Evolutionary conservation across 441 rosid species (phyloP).

Genomic region (Kokia cookei): DNA sequence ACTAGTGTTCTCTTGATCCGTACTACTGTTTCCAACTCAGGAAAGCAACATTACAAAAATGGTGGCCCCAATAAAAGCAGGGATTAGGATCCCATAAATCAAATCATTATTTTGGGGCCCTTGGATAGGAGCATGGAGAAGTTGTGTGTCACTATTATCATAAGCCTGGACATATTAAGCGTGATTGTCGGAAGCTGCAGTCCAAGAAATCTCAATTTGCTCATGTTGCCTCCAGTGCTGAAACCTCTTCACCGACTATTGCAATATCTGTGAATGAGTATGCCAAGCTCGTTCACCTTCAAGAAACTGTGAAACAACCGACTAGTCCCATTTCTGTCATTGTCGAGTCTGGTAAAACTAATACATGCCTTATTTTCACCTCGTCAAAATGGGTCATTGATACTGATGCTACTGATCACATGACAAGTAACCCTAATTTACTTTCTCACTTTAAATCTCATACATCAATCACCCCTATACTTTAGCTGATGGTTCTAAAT

Average conservation of each 20-base stretch:
- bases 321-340: neutral
- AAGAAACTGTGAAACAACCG: neutral
- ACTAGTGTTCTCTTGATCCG: neutral
- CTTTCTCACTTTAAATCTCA: no score
- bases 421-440: no score
- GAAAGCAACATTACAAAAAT: neutral
- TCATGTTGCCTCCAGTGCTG: no score
- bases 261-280: neutral
- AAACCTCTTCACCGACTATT: no score
- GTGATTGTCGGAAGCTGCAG: neutral
- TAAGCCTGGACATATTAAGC: neutral
- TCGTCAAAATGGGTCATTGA: neutral
- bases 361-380: neutral
- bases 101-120: neutral
- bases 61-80: neutral
- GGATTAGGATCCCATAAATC: no score
- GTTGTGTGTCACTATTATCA: neutral
- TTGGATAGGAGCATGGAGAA: neutral
- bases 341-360: neutral
- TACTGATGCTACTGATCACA: no score
- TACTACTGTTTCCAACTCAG: neutral
- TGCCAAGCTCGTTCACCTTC: neutral
- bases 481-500: no score
- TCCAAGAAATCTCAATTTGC: neutral
- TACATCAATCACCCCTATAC: no score